Evolutionary conservation across 1,139 yeast species (phyloP), one percentile per base, ranked within the genome.

Genomic region (Blastobotrys persicus): DNA sequence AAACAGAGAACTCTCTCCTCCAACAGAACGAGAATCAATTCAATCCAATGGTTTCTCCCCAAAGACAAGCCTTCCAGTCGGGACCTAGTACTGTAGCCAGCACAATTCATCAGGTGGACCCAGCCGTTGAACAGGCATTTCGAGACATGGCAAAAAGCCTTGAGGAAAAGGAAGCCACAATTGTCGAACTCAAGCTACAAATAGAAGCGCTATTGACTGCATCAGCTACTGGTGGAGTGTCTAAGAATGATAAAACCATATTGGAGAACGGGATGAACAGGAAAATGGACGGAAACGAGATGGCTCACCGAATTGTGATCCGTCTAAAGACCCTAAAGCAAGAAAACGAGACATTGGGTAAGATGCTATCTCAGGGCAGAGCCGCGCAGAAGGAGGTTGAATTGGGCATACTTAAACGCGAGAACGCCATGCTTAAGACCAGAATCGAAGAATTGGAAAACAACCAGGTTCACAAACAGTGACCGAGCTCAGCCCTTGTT

Each of bases 301-400:
- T 88, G 46, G 82, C 92, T 6, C 95, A 88, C 63, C 83, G 85
- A 57, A 79, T 87, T 49, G 73, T 88, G 46, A 75, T 78, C 45
- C 81, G 88, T 55, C 63, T 89, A 54, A 78, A 79, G 51, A 69
- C 76, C 51, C 70, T 88, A 55, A 80, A 81, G 19, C 75, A 75
- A 43, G 96, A 89, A 63, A 89, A 89, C 62, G 84, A 81, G 50
- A 78, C 76, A 51, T 75, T 88, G 65, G 76, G 85, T 14, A 78
- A 79, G 58, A 79, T 86, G 81, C 66, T 86, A 12, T 81, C 89
- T 55, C 81, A 76, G 63, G 88, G 95, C 14, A 81, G 81, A 59
- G 77, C 85, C 44, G 84, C 84, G 59, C 87, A 86, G 59, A 72
- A 83, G 56, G 79, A 84, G 54, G 78, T 86, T 40, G 89, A 85